Percentiles rank a stretch among this genome's conserved stretches.
Conservation (phyloP, 345 rosid species). For the Lumnitzera racemosa region DNA sequence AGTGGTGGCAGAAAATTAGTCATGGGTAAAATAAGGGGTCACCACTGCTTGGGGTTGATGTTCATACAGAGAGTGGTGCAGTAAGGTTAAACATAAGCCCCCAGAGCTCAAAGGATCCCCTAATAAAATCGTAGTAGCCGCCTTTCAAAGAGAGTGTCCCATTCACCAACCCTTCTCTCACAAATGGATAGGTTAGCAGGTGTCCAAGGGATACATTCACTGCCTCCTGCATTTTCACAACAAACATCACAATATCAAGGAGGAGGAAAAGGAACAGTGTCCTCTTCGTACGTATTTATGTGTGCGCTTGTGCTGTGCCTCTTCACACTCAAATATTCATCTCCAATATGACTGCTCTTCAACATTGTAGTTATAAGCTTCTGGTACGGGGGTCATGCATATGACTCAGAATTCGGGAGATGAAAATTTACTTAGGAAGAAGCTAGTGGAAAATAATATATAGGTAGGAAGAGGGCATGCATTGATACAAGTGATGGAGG, state of each 20-base stretch:
- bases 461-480: background rate
- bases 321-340: too few relatives aligned
- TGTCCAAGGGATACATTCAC: conserved; percentile 92
- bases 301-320: too few relatives aligned
- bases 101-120: conserved; percentile 94
- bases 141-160: conserved; percentile 79
- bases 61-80: conserved; percentile 75
- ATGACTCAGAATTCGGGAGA: too few relatives aligned
- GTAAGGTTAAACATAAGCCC: conserved; percentile 70
- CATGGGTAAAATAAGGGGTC: background rate
- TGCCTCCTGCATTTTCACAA: conserved; percentile 56
- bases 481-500: background rate
- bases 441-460: too few relatives aligned
- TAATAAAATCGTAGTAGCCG: conserved; percentile 80
- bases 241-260: too few relatives aligned
- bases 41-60: conserved; percentile 14
- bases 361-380: too few relatives aligned
- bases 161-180: conserved; percentile 78
- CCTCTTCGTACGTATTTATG: too few relatives aligned
- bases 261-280: too few relatives aligned
- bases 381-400: too few relatives aligned
- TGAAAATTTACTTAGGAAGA: too few relatives aligned
- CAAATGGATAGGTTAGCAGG: conserved; percentile 86
- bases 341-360: too few relatives aligned
- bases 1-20: background rate